Evolutionary conservation across 768 basidiomycete species (phyloP).

Genomic region (Coprinopsis strossmayeri): DNA sequence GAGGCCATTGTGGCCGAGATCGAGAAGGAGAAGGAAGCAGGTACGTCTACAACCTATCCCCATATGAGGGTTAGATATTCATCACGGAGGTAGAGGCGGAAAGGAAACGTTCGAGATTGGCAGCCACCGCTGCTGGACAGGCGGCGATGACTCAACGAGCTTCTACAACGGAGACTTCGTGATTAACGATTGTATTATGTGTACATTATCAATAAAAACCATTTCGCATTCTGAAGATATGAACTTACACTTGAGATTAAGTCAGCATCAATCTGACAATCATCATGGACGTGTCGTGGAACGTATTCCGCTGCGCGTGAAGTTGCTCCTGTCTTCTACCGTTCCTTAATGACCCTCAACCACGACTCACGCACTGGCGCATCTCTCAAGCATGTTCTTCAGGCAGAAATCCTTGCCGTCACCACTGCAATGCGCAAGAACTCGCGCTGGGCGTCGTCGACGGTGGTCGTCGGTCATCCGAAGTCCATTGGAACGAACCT

Average conservation of each 20-base stretch:
- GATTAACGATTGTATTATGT: conserved; percentile 18
- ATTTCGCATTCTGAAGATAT: not conserved
- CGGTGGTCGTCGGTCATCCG: conserved; percentile 53
- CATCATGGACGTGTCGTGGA: not conserved
- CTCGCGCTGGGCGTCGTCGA: conserved; percentile 86
- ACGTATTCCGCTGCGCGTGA: not conserved
- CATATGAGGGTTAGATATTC: too few relatives aligned
- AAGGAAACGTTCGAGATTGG: conserved; percentile 83
- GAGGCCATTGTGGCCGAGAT: conserved; percentile 90
- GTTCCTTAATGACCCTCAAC: conserved; percentile 10
- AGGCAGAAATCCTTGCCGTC: conserved; percentile 87
- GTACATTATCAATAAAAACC: conserved; percentile 7
- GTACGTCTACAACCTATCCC: too few relatives aligned
- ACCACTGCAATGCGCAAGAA: conserved; percentile 97
- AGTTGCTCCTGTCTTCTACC: not conserved
- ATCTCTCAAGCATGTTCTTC: conserved; percentile 72
- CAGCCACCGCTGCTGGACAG: conserved; percentile 87
- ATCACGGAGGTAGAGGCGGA: conserved; percentile 96
- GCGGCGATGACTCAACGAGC: conserved; percentile 76
- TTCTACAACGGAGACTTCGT: conserved; percentile 23
- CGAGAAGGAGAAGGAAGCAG: conserved; percentile 95
- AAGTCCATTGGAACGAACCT: conserved; percentile 67
- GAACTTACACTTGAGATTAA: not conserved
- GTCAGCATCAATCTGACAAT: not conserved
- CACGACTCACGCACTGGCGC: conserved; percentile 29